Conservation (phyloP, 352 stramenopile species). For the Phytophthora pini region DNA sequence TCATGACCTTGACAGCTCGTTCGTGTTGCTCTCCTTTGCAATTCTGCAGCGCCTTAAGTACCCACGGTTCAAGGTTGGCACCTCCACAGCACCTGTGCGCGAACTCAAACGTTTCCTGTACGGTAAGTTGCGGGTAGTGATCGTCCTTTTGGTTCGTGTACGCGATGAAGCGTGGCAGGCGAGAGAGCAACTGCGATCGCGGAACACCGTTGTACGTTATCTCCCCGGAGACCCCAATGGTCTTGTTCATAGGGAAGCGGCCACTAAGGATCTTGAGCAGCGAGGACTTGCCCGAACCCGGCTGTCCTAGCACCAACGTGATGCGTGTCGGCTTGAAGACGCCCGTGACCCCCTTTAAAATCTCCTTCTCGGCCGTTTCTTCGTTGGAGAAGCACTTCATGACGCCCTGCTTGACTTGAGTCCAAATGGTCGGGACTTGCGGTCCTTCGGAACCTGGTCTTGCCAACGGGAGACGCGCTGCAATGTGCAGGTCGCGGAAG, state of each 20-base stretch:
- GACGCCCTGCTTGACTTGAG: conserved; percentile 33
- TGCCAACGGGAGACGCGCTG: conserved; percentile 27
- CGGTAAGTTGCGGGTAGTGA: conserved; percentile 90
- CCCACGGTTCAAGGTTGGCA: conserved; percentile 50
- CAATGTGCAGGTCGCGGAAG: conserved; percentile 59
- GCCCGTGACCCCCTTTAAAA: conserved; percentile 40
- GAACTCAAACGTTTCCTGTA: conserved; percentile 95
- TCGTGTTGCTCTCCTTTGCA: conserved; percentile 46
- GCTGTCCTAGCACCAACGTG: conserved; percentile 50
- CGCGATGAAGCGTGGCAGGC: conserved; percentile 42
- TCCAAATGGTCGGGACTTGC: conserved; percentile 36
- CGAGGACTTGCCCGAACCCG: conserved; percentile 51
- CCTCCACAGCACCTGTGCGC: conserved; percentile 77
- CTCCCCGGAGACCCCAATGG: conserved; percentile 42
- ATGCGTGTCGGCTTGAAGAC: conserved; percentile 46
- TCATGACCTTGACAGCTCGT: conserved; percentile 38
- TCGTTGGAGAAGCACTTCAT: conserved; percentile 30
- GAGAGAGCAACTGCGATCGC: conserved; percentile 27
- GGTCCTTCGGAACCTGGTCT: conserved; percentile 36
- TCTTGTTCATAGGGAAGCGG: conserved; percentile 51
- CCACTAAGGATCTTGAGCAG: conserved; percentile 48
- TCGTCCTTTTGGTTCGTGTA: conserved; percentile 79
- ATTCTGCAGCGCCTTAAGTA: conserved; percentile 44
- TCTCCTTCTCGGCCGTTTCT: conserved; percentile 45
- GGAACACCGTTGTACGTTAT: conserved; percentile 55